Percentiles rank a stretch among this genome's conserved stretches.
phyloP scores from a whole-genome alignment of 306 rosid genomes.

The Fagus sylvatica region DNA sequence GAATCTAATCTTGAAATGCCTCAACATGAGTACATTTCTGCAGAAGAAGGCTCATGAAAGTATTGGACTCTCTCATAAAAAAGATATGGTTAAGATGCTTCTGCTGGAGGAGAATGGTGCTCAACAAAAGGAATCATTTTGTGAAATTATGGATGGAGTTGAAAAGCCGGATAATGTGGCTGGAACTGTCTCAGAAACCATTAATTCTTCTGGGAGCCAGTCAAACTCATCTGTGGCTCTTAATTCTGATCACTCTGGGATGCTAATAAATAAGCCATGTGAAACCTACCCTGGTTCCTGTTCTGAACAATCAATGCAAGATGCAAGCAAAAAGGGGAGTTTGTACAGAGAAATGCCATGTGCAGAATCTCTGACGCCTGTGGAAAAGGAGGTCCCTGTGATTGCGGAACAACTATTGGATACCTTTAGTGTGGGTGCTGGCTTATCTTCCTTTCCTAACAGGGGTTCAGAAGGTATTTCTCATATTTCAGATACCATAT shows the following conservation, averaged over 20 bases:
- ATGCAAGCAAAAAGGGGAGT: conserved; percentile 33
- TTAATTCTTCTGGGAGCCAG: conserved; percentile 30
- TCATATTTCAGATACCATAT: conserved; percentile 12
- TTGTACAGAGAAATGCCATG: conserved; percentile 23
- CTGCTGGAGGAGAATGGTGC: conserved; percentile 28
- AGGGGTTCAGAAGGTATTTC: conserved; percentile 18
- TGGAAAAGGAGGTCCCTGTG: conserved; percentile 33
- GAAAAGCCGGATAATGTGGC: conserved; percentile 33
- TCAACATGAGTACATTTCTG: conserved; percentile 32
- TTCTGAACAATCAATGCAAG: conserved; percentile 39
- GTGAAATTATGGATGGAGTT: conserved; percentile 35
- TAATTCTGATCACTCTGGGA: conserved; percentile 12
- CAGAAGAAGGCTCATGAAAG: conserved; percentile 26
- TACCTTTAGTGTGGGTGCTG: conserved; percentile 28
- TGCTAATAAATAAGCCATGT: conserved; percentile 22
- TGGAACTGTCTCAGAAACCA: conserved; percentile 29
- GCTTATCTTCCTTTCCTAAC: conserved; percentile 20
- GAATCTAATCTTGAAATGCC: conserved; percentile 22
- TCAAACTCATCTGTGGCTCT: conserved; percentile 30
- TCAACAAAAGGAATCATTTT: conserved; percentile 28
- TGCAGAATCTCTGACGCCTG: conserved; percentile 4
- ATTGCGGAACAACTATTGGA: conserved; percentile 40
- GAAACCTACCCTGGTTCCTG: conserved; percentile 16
- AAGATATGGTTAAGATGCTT: conserved; percentile 14
- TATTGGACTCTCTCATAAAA: conserved; percentile 19